Base-by-base conservation (phyloP, 495 filamentous ascomycete genomes). In the Apiosordaria backusii region DNA sequence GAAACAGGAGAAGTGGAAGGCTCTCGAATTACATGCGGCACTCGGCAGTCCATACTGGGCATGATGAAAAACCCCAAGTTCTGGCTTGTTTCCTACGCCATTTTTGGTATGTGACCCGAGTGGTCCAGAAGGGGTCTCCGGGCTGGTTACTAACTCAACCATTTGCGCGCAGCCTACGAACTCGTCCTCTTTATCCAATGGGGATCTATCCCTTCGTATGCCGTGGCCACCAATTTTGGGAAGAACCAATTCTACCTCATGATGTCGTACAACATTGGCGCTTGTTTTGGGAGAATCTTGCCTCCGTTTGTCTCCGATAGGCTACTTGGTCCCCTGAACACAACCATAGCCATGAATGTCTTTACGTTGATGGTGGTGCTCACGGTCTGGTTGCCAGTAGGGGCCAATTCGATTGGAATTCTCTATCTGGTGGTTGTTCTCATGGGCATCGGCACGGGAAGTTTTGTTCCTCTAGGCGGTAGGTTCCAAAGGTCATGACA, bases 181-280 rank as follows among this genome's bases (percentile, higher is more conserved):
- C 65, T 75, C 4, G 67, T 73, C 1, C 67, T 77, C 27, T 72
- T 72, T 67, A 71, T 70, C 64, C 72, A 74, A 66, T 77, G 73
- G 72, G 75, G 73, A 22, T 72, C 73, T 19, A 68, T 75, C 54
- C 75, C 71, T 1, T 65, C 65, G 25, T 75, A 72, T 64, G 75
- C 73, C 62, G 73, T 72, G 10, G 50, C 59, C 1, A 64, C 61
- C 25, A 65, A 65, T 40, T 60, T 71, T 29, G 73, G 67, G 4
- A 54, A 66, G 52, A 62, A 69, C n/a, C 70, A 76, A 65, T 70
- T 70, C 61, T 70, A 73, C 22, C 68, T 77, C 29, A 71, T 72
- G 64, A 71, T 73, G 73, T 68, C 73, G 63, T 74, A 75, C 66
- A 77, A 77, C 65, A 62, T 76, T 54, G 75, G 73, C 21, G 73